These are phyloP conservation scores for Cercospora sp. DNA, from an alignment of 2,329 filamentous ascomycete genomes.

Conservation along the genomic window DNA sequence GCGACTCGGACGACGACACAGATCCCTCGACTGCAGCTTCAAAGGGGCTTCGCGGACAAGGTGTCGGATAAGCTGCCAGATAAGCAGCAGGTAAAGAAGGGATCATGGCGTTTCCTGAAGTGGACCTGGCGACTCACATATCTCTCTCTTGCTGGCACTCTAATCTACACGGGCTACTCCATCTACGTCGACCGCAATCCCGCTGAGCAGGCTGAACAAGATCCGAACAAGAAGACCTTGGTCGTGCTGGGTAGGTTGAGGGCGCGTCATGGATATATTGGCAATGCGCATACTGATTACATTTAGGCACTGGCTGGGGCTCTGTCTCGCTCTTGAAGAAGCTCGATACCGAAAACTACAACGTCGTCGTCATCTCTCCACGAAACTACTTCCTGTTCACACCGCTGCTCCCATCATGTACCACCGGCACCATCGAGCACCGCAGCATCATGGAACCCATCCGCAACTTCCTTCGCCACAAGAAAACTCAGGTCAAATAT, in stretches of 20 bases:
- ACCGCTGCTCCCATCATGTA: slow-evolving; percentile 93
- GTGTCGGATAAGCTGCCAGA: slow-evolving; percentile 32
- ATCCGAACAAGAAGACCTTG: slow-evolving; percentile 92
- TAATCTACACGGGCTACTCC: slow-evolving; percentile 73
- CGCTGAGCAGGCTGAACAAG: slow-evolving; percentile 71
- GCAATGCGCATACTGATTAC: slow-evolving; percentile 15
- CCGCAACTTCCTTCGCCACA: slow-evolving; percentile 91
- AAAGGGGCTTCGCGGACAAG: slow-evolving; percentile 38
- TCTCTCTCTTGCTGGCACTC: slow-evolving; percentile 67
- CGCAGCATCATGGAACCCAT: slow-evolving; percentile 99
- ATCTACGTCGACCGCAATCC: slow-evolving; percentile 84
- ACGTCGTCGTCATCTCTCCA: slow-evolving; percentile 89
- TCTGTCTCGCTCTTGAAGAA: slow-evolving; percentile 97
- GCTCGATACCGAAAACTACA: slow-evolving; percentile 98
- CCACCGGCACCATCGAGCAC: slow-evolving; percentile 95
- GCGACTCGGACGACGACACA: slow-evolving; percentile 9
- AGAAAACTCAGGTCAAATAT: slow-evolving; percentile 89
- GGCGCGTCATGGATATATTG: background rate
- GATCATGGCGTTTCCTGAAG: slow-evolving; percentile 66
- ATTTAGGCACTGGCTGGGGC: slow-evolving; percentile 87
- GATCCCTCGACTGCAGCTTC: slow-evolving; percentile 23
- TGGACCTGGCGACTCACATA: slow-evolving; percentile 85
- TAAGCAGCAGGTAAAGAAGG: slow-evolving; percentile 47
- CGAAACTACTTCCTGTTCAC: slow-evolving; percentile 99
- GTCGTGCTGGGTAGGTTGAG: slow-evolving; percentile 76